Conservation (phyloP, 306 rosid genomes). For the Canavalia ensiformis region DNA sequence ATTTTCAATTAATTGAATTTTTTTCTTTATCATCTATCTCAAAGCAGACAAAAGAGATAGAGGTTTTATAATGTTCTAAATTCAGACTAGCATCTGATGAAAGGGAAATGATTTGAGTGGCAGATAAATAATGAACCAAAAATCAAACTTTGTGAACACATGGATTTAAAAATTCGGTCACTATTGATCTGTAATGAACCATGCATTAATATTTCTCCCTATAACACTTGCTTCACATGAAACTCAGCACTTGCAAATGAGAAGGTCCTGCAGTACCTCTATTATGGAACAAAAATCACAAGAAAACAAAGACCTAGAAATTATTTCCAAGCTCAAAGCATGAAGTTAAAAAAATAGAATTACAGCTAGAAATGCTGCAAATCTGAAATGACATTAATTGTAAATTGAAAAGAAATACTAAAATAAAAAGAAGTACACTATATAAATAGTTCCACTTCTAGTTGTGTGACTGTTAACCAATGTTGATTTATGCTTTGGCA, state of each 20-base stretch:
- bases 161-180: slow-evolving; percentile 12
- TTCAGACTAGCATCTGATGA: background rate
- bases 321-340: slow-evolving; percentile 46
- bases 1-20: too few relatives aligned
- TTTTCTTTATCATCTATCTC: too few relatives aligned
- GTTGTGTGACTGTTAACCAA: background rate
- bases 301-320: slow-evolving; percentile 44
- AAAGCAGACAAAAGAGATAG: background rate
- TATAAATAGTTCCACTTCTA: slow-evolving; percentile 30
- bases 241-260: slow-evolving; percentile 36
- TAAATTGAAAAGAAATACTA: slow-evolving; percentile 18
- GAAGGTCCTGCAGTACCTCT: slow-evolving; percentile 28
- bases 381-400: slow-evolving; percentile 7
- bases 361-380: slow-evolving; percentile 55
- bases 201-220: slow-evolving; percentile 32
- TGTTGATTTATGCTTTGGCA: slow-evolving; percentile 36
- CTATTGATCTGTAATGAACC: slow-evolving; percentile 19
- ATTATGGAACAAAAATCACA: slow-evolving; percentile 42
- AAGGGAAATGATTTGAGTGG: slow-evolving; percentile 9
- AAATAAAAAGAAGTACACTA: background rate
- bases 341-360: slow-evolving; percentile 27
- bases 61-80: background rate
- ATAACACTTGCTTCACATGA: slow-evolving; percentile 9
- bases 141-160: slow-evolving; percentile 4
- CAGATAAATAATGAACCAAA: background rate